Percentiles rank a stretch among this genome's conserved stretches.
Evolutionary conservation across 1,284 basidiomycete species (phyloP).

Genomic region (Cutaneotrichosporon mucoides): DNA sequence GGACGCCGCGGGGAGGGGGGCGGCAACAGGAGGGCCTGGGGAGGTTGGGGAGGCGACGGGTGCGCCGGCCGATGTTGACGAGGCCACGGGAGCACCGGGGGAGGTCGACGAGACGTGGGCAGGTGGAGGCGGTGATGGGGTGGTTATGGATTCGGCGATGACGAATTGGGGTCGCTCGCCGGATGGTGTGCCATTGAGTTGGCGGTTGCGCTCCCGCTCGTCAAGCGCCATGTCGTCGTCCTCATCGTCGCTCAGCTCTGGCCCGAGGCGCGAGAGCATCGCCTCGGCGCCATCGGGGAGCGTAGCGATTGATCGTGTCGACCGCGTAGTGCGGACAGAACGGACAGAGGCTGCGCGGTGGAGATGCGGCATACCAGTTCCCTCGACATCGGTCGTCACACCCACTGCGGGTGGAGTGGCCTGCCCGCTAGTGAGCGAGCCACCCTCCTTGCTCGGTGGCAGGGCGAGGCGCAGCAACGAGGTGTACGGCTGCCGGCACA

Average conservation of each 20-base stretch:
- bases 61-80: too few relatives aligned
- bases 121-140: not conserved
- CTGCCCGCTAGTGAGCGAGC: slow-evolving; percentile 11
- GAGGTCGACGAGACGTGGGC: too few relatives aligned
- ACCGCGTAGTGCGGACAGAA: slow-evolving; percentile 25
- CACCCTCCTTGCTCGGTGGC: slow-evolving; percentile 52
- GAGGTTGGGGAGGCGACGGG: too few relatives aligned
- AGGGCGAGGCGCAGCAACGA: slow-evolving; percentile 79
- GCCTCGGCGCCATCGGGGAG: slow-evolving; percentile 48
- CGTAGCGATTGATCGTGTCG: slow-evolving; percentile 36
- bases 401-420: slow-evolving; percentile 3
- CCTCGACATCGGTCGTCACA: not conserved
- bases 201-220: slow-evolving; percentile 7
- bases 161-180: slow-evolving; percentile 23
- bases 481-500: slow-evolving; percentile 86
- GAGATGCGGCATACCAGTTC: slow-evolving; percentile 7
- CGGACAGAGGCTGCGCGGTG: slow-evolving; percentile 29
- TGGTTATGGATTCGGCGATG: slow-evolving; percentile 12
- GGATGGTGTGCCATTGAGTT: too few relatives aligned
- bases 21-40: too few relatives aligned
- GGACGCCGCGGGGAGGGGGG: not conserved
- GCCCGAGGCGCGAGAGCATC: slow-evolving; percentile 40
- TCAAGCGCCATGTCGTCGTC: slow-evolving; percentile 10
- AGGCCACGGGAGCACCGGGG: too few relatives aligned
- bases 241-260: slow-evolving; percentile 18